Evolutionary conservation across 2,329 filamentous ascomycete species (phyloP), one percentile per base, ranked within the genome.

Genomic region (Hypoxylon sp.): DNA sequence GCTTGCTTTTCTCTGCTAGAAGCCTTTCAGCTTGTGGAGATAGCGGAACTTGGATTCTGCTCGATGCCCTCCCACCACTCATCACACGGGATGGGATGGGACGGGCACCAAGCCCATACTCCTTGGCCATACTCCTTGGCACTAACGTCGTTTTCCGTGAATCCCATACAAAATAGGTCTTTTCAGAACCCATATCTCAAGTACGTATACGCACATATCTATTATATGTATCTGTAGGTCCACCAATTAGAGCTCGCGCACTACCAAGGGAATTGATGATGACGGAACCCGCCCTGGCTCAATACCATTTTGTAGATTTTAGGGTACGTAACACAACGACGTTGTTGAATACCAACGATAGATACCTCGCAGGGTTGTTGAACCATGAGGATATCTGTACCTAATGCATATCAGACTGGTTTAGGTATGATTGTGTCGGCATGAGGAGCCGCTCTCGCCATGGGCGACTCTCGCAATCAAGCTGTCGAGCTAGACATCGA

Each of bases 21-120:
- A 51, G 48, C 67, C 57, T 62, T 60, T 57, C 41, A 58, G 45
- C 50, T 36, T 48, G 34, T 17, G 51, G 50, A 11, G 55, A 52
- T 51, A 41, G 53, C 21, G 46, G 34, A 23, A 63, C 51, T 13
- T 50, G 51, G 28, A n/a, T 38, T 45, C 43, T 65, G n/a, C 14
- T 52, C 17, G 49, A 51, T 52, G 53, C 58, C 41, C 43, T 64
- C 43, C 46, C 34, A 63, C 41, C n/a, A 58, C 60, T 52, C 38
- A 57, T 30, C 46, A 14, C 30, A 5, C 50, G 61, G 59, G 30
- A 63, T 43, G 14, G 23, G 50, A 32, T 53, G 63, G n/a, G n/a
- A n/a, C n/a, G n/a, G n/a, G 43, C 10, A 49, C 41, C 28, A 56
- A 50, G 21, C 14, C 23, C 25, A 41, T 17, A 28, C 55, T 11